Conservation (phyloP, 371 early-diverging fungal species). For the Mortierella sp. region DNA sequence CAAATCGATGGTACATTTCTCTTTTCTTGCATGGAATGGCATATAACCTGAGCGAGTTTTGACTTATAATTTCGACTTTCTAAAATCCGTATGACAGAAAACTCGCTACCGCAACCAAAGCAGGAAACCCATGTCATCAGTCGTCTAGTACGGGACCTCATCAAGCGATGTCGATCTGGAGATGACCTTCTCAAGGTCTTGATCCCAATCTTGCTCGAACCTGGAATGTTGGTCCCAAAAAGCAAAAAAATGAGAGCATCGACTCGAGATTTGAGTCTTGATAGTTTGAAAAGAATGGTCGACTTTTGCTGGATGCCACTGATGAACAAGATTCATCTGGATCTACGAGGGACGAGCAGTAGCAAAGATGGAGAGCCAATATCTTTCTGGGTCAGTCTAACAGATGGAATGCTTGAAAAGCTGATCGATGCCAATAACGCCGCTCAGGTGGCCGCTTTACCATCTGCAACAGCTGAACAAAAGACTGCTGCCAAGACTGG, state of each 20-base stretch:
- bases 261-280: constrained; percentile 35
- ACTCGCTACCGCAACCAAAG: constrained; percentile 35
- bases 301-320: constrained; percentile 49
- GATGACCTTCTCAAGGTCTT: constrained; percentile 30
- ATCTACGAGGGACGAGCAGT: constrained; percentile 23
- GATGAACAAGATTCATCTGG: constrained; percentile 29
- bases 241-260: constrained; percentile 43
- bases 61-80: neutral
- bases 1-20: constrained; percentile 42
- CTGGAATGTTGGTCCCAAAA: constrained; percentile 53
- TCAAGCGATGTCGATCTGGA: constrained; percentile 47
- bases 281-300: constrained; percentile 30
- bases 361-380: constrained; percentile 33
- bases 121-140: constrained; percentile 19
- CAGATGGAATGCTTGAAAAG: constrained; percentile 41
- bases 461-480: constrained; percentile 15
- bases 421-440: constrained; percentile 36
- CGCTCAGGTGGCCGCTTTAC: constrained; percentile 10
- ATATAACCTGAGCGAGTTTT: neutral
- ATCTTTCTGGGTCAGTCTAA: constrained; percentile 39
- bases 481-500: constrained; percentile 37
- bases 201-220: constrained; percentile 39
- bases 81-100: constrained; percentile 9
- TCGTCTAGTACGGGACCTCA: constrained; percentile 35
- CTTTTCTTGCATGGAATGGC: neutral